Conservation (phyloP, 2,329 filamentous ascomycete species). For the Xylariaceae sp. region DNA sequence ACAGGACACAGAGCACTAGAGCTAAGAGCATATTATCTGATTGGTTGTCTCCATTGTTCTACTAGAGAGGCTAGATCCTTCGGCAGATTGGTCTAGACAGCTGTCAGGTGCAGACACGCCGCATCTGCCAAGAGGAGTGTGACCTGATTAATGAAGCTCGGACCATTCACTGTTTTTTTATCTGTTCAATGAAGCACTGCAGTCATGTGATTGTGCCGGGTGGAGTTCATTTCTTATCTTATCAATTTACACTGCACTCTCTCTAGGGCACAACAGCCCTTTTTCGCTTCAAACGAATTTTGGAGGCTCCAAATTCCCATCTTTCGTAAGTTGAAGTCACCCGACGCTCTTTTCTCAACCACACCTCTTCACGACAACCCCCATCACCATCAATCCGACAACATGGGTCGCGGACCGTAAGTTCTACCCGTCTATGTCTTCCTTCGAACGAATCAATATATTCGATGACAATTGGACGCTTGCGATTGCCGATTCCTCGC, state of each 20-base stretch:
- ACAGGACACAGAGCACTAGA: no score
- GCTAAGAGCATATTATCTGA: no score
- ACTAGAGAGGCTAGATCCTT: no score
- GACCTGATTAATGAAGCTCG: no score
- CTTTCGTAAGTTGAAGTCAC: slow-evolving; percentile 20
- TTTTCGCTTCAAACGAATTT: slow-evolving; percentile 26
- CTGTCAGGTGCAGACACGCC: no score
- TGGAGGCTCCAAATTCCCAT: slow-evolving; percentile 9
- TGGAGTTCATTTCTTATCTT: slow-evolving; percentile 14
- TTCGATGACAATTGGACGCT: background rate
- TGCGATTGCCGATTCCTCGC: background rate
- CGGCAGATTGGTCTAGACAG: no score
- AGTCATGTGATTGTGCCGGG: no score
- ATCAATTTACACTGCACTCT: no score
- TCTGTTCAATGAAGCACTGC: no score
- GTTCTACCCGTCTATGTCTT: slow-evolving; percentile 25
- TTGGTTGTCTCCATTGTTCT: no score
- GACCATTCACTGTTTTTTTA: no score
- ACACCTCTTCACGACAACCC: slow-evolving; percentile 30
- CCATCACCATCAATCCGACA: slow-evolving; percentile 35
- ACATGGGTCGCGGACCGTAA: slow-evolving; percentile 53
- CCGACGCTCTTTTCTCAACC: slow-evolving; percentile 18
- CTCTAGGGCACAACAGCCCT: slow-evolving; percentile 29
- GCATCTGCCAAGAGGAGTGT: no score
- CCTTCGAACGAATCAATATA: background rate